A percentile compares a stretch with the other conserved stretches of the same genome.
Evolutionary conservation across 805 yeast species (phyloP).

Genomic region (Debaryomyces maramus): DNA sequence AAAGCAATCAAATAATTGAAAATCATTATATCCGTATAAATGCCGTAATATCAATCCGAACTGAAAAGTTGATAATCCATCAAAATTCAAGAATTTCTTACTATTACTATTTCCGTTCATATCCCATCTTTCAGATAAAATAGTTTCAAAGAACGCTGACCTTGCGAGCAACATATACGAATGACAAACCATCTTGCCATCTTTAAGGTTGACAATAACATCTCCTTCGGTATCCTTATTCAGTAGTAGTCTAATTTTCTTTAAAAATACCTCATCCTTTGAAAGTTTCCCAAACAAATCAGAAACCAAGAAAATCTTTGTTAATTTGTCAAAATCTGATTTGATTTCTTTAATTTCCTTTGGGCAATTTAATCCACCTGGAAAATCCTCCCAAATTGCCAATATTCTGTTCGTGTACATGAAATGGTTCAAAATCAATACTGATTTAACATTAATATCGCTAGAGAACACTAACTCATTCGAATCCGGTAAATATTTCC

Average conservation of each 20-base stretch:
- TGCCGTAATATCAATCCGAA: constrained; percentile 54
- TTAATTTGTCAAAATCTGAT: constrained; percentile 25
- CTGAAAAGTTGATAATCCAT: constrained; percentile 38
- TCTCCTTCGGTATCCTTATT: constrained; percentile 33
- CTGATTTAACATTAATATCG: constrained; percentile 33
- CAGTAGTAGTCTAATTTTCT: constrained; percentile 15
- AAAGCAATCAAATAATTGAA: constrained; percentile 37
- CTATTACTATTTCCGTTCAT: constrained; percentile 13
- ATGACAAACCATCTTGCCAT: constrained; percentile 48
- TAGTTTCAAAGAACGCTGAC: constrained; percentile 61
- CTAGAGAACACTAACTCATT: constrained; percentile 20
- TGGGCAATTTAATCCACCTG: constrained; percentile 26
- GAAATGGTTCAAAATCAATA: constrained; percentile 43
- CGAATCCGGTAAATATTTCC: constrained; percentile 17
- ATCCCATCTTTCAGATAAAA: constrained; percentile 58
- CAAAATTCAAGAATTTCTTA: constrained; percentile 36
- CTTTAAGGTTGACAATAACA: constrained; percentile 45
- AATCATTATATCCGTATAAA: constrained; percentile 55
- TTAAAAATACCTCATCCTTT: constrained; percentile 16
- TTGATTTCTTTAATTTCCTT: constrained; percentile 27
- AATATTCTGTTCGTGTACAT: constrained; percentile 49
- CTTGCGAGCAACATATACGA: constrained; percentile 55
- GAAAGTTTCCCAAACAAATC: constrained; percentile 26
- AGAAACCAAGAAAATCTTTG: constrained; percentile 21
- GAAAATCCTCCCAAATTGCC: constrained; percentile 47